Percentiles rank a stretch among this genome's conserved stretches.
Conservation (phyloP, 2,329 filamentous ascomycete species). For the Geosmithia morbida region DNA sequence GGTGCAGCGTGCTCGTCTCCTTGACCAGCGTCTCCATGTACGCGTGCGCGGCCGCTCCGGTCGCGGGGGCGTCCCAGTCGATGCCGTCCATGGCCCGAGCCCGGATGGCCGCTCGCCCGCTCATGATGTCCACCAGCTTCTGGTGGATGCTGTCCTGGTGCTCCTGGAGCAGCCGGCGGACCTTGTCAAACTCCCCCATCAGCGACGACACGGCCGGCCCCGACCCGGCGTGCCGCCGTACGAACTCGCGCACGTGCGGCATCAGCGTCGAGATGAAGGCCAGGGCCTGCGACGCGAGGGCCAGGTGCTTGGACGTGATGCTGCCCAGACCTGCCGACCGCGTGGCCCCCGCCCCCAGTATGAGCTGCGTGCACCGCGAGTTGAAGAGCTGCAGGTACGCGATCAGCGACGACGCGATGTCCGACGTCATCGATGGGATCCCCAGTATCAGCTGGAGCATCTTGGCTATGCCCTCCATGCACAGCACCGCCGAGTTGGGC, state of each 20-base stretch:
- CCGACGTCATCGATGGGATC: conserved; percentile 78
- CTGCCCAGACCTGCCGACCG: conserved; percentile 82
- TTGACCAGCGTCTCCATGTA: conserved; percentile 84
- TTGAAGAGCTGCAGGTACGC: conserved; percentile 91
- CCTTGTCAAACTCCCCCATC: conserved; percentile 79
- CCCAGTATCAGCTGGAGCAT: conserved; percentile 73
- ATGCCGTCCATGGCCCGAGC: conserved; percentile 61
- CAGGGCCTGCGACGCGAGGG: conserved; percentile 77
- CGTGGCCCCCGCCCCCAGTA: conserved; percentile 86
- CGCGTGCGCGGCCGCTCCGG: conserved; percentile 33
- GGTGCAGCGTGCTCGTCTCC: conserved; percentile 73
- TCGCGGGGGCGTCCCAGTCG: conserved; percentile 50
- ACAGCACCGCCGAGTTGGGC: conserved; percentile 67
- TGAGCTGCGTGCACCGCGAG: conserved; percentile 88
- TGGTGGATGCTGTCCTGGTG: conserved; percentile 85
- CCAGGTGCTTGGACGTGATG: conserved; percentile 90
- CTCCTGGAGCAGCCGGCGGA: conserved; percentile 70
- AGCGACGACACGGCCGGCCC: conserved; percentile 38
- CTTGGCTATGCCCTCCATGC: conserved; percentile 66
- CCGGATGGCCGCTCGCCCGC: conserved; percentile 57
- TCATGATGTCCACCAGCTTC: conserved; percentile 89
- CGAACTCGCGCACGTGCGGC: conserved; percentile 82
- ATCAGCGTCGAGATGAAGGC: conserved; percentile 78
- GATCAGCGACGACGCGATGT: conserved; percentile 65
- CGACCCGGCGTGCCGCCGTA: conserved; percentile 56